These are phyloP conservation scores for Rhodosporidiobolus sp. DNA, from an alignment of 768 basidiomycete species.

Conservation along the genomic window DNA sequence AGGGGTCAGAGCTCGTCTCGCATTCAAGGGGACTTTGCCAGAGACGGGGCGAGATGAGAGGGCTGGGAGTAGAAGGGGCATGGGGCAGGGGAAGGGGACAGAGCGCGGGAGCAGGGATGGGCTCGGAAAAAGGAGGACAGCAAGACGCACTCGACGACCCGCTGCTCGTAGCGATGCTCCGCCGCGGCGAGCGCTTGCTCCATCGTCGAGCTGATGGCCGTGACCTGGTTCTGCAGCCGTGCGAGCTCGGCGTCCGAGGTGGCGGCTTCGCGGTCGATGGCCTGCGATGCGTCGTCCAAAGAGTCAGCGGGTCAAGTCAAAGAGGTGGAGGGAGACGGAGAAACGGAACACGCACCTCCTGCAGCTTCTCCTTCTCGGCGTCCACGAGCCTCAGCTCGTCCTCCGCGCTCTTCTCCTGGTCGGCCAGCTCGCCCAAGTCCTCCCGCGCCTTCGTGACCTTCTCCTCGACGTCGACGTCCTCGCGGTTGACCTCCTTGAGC, in stretches of 20 bases:
- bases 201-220: slow-evolving; percentile 29
- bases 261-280: slow-evolving; percentile 32
- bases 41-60: neutral
- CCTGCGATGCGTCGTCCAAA: slow-evolving; percentile 15
- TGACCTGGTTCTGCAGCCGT: slow-evolving; percentile 34
- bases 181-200: slow-evolving; percentile 30
- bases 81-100: neutral
- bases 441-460: slow-evolving; percentile 29
- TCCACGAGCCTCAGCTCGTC: slow-evolving; percentile 68
- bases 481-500: slow-evolving; percentile 65
- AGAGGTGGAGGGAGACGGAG: neutral
- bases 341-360: slow-evolving; percentile 63
- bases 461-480: slow-evolving; percentile 51
- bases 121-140: neutral
- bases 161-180: slow-evolving; percentile 40
- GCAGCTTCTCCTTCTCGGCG: slow-evolving; percentile 73
- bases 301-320: neutral
- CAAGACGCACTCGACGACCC: slow-evolving; percentile 33
- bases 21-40: too few species aligned
- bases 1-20: neutral
- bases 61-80: too few species aligned
- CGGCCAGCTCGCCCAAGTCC: slow-evolving; percentile 28
- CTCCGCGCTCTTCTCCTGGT: slow-evolving; percentile 67
- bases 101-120: neutral
- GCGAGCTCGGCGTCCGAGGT: slow-evolving; percentile 39